Conservation (phyloP, 352 stramenopile species). For the Phytophthora hibernalis region DNA sequence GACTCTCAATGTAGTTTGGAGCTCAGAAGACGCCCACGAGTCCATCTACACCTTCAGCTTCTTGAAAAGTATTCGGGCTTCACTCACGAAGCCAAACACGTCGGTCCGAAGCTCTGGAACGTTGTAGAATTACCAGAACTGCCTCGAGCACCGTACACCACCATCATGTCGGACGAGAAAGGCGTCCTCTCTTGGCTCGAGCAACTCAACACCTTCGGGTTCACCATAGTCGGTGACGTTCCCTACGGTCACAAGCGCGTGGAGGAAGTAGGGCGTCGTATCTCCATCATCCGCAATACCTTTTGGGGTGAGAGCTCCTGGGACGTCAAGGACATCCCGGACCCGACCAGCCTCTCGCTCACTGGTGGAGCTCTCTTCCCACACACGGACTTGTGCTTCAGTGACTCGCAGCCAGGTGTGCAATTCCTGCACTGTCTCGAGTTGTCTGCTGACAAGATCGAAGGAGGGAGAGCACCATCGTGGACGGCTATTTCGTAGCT, state of each 20-base stretch:
- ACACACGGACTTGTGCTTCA: neutral
- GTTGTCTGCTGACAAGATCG: neutral
- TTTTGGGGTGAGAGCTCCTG: neutral
- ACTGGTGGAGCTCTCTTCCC: neutral
- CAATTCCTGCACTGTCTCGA: neutral
- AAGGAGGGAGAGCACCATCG: neutral
- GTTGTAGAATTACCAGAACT: constrained; percentile 22
- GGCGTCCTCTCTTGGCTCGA: constrained; percentile 42
- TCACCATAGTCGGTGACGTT: constrained; percentile 36
- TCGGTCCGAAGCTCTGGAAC: constrained; percentile 11
- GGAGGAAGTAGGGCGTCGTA: neutral
- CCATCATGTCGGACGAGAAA: constrained; percentile 33
- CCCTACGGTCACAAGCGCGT: constrained; percentile 7
- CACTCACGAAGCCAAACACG: neutral
- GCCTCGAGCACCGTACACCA: constrained; percentile 30
- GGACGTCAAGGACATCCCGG: neutral
- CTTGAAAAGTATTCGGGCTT: constrained; percentile 32
- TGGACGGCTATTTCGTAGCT: neutral
- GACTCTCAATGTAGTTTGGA: constrained; percentile 28
- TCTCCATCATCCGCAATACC: neutral
- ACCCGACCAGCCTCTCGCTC: neutral
- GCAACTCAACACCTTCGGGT: constrained; percentile 41
- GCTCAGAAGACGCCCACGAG: constrained; percentile 2
- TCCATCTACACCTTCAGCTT: constrained; percentile 28
- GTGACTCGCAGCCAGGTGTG: neutral